Evolutionary conservation across 441 rosid species (phyloP).

Genomic region (Corymbia citriodora): DNA sequence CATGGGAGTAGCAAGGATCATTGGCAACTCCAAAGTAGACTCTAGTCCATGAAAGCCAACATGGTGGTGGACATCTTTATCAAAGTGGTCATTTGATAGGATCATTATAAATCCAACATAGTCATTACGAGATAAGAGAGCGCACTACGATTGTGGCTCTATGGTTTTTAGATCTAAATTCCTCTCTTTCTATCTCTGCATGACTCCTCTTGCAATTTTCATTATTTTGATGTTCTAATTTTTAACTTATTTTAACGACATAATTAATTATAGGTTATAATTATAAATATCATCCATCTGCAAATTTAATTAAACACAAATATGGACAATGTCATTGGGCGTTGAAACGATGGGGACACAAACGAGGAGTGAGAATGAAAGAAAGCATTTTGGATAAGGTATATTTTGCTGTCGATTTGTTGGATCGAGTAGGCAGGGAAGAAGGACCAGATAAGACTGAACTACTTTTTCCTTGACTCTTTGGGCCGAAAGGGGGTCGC

Average conservation of each 20-base stretch:
- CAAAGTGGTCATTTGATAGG: neutral
- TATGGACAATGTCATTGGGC: too few relatives aligned
- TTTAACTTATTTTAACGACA: neutral
- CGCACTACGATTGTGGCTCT: fast-evolving
- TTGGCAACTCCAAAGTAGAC: neutral
- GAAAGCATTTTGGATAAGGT: neutral
- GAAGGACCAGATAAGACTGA: neutral
- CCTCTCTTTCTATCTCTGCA: neutral
- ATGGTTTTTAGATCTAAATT: neutral
- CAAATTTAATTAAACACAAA: neutral
- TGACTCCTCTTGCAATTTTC: neutral
- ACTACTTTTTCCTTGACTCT: neutral
- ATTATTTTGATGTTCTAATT: neutral
- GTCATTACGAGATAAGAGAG: neutral
- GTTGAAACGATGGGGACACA: neutral
- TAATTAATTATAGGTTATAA: neutral
- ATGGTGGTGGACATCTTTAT: neutral
- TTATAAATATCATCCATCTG: neutral
- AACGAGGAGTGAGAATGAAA: neutral
- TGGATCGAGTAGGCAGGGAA: neutral
- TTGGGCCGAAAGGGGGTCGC: neutral
- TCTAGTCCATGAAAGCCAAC: neutral
- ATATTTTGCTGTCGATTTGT: neutral
- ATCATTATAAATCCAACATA: neutral
- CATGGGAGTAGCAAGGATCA: neutral